These are phyloP conservation scores for Phaeosphaeriaceae sp. DNA, from an alignment of 2,329 filamentous ascomycete species.

Conservation along the genomic window DNA sequence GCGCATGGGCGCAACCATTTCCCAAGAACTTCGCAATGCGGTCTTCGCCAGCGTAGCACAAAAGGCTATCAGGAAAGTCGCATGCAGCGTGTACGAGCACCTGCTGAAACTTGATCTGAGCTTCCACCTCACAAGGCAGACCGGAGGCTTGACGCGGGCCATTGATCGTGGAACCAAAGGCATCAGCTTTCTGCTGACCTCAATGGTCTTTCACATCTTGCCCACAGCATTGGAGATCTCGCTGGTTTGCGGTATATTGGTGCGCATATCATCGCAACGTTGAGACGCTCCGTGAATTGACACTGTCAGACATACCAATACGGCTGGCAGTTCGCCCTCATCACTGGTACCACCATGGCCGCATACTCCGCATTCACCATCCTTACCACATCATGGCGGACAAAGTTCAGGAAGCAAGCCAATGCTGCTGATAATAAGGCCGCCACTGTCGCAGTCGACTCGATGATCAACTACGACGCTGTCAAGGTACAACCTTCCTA, in stretches of 20 bases:
- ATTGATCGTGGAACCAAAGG: conserved; percentile 98
- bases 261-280: conserved; percentile 41
- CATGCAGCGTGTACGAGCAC: conserved; percentile 91
- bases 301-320: conserved; percentile 81
- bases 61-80: conserved; percentile 91
- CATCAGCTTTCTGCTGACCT: conserved; percentile 94
- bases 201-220: conserved; percentile 97
- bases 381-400: conserved; percentile 94
- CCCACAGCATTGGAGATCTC: conserved; percentile 93
- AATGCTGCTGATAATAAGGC: conserved; percentile 97
- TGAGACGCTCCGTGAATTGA: too few species aligned
- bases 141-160: conserved; percentile 88
- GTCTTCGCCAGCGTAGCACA: conserved; percentile 97
- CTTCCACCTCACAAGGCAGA: conserved; percentile 94
- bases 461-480: conserved; percentile 97
- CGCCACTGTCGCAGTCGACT: conserved; percentile 94
- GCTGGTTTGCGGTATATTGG: conserved; percentile 92
- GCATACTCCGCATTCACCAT: conserved; percentile 98
- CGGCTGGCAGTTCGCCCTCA: conserved; percentile 86
- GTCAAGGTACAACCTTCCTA: conserved; percentile 67
- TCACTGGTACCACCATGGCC: conserved; percentile 89
- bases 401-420: conserved; percentile 91
- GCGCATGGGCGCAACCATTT: conserved; percentile 85
- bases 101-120: conserved; percentile 85
- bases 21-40: conserved; percentile 93